Percentiles rank a stretch among this genome's conserved stretches.
Conservation (phyloP, 1,284 basidiomycete genomes). For the Ustilago lituana region DNA sequence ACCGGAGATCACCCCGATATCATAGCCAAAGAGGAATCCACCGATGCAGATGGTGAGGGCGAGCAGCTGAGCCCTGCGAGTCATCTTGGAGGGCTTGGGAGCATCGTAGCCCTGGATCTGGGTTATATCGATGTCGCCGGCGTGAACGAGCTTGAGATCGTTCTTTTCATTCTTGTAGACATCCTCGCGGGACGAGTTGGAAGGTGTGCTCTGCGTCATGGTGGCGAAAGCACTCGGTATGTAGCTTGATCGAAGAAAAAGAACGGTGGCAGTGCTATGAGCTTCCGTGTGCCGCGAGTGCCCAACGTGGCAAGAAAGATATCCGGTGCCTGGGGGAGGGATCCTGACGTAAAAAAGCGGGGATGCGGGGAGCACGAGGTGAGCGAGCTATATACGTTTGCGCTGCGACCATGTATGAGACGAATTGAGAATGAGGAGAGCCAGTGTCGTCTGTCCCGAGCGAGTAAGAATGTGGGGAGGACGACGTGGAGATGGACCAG, state of each 20-base stretch:
- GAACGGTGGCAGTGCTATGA: no score
- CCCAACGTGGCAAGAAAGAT: no score
- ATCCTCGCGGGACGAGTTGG: conserved; percentile 40
- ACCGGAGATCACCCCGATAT: conserved; percentile 53
- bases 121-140: conserved; percentile 31
- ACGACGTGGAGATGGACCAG: conserved; percentile 4
- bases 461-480: background rate
- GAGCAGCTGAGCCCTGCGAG: conserved; percentile 33
- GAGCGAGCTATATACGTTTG: conserved; percentile 6
- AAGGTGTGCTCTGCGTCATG: conserved; percentile 17
- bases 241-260: background rate
- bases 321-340: no score
- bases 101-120: conserved; percentile 41
- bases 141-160: conserved; percentile 30
- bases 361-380: background rate
- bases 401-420: background rate
- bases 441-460: conserved; percentile 2
- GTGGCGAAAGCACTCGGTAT: conserved; percentile 4
- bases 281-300: no score
- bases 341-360: no score
- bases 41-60: conserved; percentile 50
- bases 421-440: background rate
- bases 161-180: conserved; percentile 44
- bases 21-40: conserved; percentile 52
- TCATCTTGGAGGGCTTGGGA: conserved; percentile 49